These are phyloP conservation scores for Parastagonospora avenae DNA, from an alignment of 2,329 filamentous ascomycete species.

Conservation along the genomic window DNA sequence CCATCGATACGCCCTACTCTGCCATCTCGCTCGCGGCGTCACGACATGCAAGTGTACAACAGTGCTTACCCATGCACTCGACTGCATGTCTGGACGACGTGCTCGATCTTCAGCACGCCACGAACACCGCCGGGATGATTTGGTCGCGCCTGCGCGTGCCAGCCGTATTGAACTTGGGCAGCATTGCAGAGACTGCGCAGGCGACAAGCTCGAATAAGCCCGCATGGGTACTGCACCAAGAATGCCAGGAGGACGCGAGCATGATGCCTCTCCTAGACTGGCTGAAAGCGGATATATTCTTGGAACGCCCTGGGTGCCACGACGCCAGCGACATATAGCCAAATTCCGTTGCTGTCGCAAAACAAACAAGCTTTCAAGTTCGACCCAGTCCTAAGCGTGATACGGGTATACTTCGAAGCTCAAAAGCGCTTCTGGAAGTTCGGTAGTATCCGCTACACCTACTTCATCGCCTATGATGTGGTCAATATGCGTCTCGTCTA, in stretches of 20 bases:
- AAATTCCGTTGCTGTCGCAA: no score
- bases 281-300: no score
- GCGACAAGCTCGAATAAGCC: not conserved
- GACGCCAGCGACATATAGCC: no score
- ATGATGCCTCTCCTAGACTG: not conserved
- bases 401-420: no score
- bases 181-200: not conserved
- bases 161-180: not conserved
- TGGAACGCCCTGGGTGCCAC: no score
- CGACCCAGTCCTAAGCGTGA: no score
- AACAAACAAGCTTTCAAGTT: no score
- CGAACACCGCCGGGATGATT: not conserved
- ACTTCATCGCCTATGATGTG: not conserved
- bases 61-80: not conserved
- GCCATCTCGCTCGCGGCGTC: no score
- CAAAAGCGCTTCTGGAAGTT: not conserved
- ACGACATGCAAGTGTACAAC: no score
- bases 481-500: not conserved
- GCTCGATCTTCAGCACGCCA: not conserved
- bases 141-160: not conserved
- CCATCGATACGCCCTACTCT: no score
- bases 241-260: no score
- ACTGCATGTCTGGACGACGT: not conserved
- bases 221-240: not conserved
- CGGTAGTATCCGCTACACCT: not conserved